Percentiles rank a stretch among this genome's conserved stretches.
phyloP scores from a whole-genome alignment of 2,329 filamentous ascomycete species.

The Cercospora sp. region DNA sequence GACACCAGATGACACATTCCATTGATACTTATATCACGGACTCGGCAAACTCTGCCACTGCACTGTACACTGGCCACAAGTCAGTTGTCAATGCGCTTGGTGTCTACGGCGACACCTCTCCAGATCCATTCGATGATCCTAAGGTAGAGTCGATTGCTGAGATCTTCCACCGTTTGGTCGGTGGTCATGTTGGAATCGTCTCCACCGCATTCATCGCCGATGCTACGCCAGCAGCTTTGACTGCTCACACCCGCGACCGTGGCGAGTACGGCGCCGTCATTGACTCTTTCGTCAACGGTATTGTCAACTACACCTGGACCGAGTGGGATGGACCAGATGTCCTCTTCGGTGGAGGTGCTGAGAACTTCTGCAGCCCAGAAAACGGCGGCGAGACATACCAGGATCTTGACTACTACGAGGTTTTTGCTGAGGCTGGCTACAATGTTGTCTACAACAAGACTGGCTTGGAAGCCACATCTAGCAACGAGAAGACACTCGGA shows the following conservation, averaged over 20 bases:
- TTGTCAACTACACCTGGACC: slow-evolving; percentile 81
- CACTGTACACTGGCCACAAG: slow-evolving; percentile 82
- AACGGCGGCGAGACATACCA: slow-evolving; percentile 64
- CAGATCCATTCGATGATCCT: slow-evolving; percentile 74
- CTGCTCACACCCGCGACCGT: slow-evolving; percentile 70
- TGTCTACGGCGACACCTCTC: slow-evolving; percentile 76
- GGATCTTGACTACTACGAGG: slow-evolving; percentile 69
- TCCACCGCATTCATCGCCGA: slow-evolving; percentile 81
- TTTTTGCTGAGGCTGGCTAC: slow-evolving; percentile 73
- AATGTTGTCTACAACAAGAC: slow-evolving; percentile 73
- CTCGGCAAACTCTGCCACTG: slow-evolving; percentile 80
- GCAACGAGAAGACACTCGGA: slow-evolving; percentile 66
- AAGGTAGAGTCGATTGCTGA: slow-evolving; percentile 84
- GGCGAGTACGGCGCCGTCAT: slow-evolving; percentile 69
- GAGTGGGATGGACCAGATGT: slow-evolving; percentile 73
- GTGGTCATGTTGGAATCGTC: slow-evolving; percentile 62
- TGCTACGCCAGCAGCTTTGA: slow-evolving; percentile 75
- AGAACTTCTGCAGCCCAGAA: slow-evolving; percentile 65
- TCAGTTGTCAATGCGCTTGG: slow-evolving; percentile 78
- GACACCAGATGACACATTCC: slow-evolving; percentile 86
- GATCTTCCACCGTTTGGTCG: slow-evolving; percentile 69
- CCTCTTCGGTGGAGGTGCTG: slow-evolving; percentile 75
- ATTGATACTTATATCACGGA: slow-evolving; percentile 81
- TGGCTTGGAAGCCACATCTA: slow-evolving; percentile 59
- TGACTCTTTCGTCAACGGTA: slow-evolving; percentile 72